These are phyloP conservation scores for Aspergillus sojae DNA, from an alignment of 2,329 filamentous ascomycete genomes.

Conservation along the genomic window DNA sequence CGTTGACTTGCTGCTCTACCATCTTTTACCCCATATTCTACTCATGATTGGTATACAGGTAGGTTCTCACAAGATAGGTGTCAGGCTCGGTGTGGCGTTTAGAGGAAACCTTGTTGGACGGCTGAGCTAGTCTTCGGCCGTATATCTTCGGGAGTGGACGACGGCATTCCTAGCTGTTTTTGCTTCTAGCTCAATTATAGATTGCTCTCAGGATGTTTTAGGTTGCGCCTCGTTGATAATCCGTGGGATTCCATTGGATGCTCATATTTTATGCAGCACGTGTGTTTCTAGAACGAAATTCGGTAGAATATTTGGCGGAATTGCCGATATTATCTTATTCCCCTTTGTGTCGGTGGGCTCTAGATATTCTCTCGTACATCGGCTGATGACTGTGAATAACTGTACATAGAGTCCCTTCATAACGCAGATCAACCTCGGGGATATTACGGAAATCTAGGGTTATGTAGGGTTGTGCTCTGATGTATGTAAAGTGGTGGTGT, in stretches of 20 bases:
- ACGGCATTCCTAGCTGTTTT: not conserved
- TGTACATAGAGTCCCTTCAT: not conserved
- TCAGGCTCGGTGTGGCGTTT: not conserved
- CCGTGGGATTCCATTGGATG: not conserved
- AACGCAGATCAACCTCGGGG: not conserved
- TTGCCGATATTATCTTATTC: too few relatives aligned
- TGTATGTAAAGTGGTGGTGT: not conserved
- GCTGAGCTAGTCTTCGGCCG: not conserved
- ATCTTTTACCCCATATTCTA: not conserved
- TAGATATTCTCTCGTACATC: too few relatives aligned
- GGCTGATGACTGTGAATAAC: not conserved
- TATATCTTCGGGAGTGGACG: not conserved
- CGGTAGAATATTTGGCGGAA: too few relatives aligned
- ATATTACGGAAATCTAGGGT: too few relatives aligned
- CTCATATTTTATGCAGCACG: not conserved
- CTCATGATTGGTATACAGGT: not conserved
- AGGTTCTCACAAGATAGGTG: not conserved
- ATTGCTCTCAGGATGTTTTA: not conserved
- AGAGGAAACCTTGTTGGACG: not conserved
- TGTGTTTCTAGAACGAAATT: not conserved
- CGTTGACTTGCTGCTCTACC: not conserved
- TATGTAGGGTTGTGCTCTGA: too few relatives aligned
- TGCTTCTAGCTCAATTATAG: not conserved
- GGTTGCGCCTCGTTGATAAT: not conserved
- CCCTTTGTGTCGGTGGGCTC: too few relatives aligned